Percentiles rank a stretch among this genome's conserved stretches.
Conservation (phyloP, 2,329 filamentous ascomycete species). For the Phaeomoniella chlamydospora region DNA sequence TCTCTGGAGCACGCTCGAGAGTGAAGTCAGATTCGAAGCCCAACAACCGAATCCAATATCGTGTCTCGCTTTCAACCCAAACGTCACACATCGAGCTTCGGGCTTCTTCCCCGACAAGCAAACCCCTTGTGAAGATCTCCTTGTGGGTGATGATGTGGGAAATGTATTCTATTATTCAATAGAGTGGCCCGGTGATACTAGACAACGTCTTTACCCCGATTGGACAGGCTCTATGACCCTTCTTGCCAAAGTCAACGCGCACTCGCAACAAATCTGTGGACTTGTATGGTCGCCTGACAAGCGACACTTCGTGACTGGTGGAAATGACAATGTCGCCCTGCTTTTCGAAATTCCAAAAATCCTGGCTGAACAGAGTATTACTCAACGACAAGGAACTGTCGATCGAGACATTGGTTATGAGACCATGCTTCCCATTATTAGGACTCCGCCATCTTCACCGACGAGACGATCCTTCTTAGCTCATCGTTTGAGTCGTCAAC, state of each 20-base stretch:
- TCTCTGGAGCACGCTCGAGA: slow-evolving; percentile 58
- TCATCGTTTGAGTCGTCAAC: neutral
- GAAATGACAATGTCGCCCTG: slow-evolving; percentile 82
- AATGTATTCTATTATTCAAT: slow-evolving; percentile 78
- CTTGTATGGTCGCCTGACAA: slow-evolving; percentile 76
- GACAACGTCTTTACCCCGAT: slow-evolving; percentile 3
- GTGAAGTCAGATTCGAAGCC: slow-evolving; percentile 58
- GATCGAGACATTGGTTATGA: neutral
- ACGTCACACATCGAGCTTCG: slow-evolving; percentile 33
- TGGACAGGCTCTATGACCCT: slow-evolving; percentile 54
- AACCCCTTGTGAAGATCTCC: slow-evolving; percentile 64
- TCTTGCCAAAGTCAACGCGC: slow-evolving; percentile 60
- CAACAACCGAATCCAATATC: slow-evolving; percentile 59
- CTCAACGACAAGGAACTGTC: neutral
- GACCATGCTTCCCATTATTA: neutral
- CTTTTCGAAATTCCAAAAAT: slow-evolving; percentile 60
- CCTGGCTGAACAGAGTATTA: slow-evolving; percentile 3
- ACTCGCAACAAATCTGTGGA: slow-evolving; percentile 84
- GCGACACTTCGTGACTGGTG: slow-evolving; percentile 66
- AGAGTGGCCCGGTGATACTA: slow-evolving; percentile 53
- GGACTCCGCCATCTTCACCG: slow-evolving; percentile 1
- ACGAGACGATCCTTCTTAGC: neutral
- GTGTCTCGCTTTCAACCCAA: slow-evolving; percentile 70
- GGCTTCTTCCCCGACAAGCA: slow-evolving; percentile 29
- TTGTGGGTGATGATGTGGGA: slow-evolving; percentile 73